A percentile compares a stretch with the other conserved stretches of the same genome.
phyloP scores from a whole-genome alignment of 129 eudicot genomes.

The carrot (Daucus carota) region DNA sequence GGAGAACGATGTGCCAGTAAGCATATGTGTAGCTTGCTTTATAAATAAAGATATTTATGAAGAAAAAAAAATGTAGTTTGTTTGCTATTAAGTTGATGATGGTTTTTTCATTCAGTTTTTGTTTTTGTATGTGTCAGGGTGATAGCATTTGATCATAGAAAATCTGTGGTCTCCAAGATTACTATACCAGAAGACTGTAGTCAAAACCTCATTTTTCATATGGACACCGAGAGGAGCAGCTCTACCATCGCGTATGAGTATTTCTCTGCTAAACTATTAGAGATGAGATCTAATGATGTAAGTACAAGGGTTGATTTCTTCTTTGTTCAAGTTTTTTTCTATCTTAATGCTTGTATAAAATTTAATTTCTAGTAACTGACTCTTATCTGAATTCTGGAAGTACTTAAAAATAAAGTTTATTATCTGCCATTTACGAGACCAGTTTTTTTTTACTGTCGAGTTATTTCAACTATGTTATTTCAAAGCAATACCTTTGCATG shows the following conservation, averaged over 20 bases:
- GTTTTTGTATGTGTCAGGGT: conserved; percentile 37
- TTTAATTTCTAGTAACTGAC: background rate
- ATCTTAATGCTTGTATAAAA: background rate
- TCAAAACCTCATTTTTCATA: conserved; percentile 37
- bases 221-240: conserved; percentile 68
- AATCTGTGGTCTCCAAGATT: conserved; percentile 30
- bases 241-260: conserved; percentile 68
- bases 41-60: background rate
- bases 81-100: background rate
- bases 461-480: background rate
- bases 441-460: background rate
- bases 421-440: background rate
- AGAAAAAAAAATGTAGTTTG: background rate
- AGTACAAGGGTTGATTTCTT: conserved; percentile 16
- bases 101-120: background rate
- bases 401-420: background rate
- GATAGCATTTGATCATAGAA: conserved; percentile 75
- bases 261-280: conserved; percentile 44
- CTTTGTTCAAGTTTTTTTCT: background rate
- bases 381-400: background rate
- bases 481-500: background rate
- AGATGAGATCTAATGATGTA: conserved; percentile 28
- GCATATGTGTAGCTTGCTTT: conserved; percentile 3
- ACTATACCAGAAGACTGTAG: conserved; percentile 30
- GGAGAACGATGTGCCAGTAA: conserved; percentile 55